Conservation (phyloP, 768 basidiomycete species). For the Pleurotus giganteus region DNA sequence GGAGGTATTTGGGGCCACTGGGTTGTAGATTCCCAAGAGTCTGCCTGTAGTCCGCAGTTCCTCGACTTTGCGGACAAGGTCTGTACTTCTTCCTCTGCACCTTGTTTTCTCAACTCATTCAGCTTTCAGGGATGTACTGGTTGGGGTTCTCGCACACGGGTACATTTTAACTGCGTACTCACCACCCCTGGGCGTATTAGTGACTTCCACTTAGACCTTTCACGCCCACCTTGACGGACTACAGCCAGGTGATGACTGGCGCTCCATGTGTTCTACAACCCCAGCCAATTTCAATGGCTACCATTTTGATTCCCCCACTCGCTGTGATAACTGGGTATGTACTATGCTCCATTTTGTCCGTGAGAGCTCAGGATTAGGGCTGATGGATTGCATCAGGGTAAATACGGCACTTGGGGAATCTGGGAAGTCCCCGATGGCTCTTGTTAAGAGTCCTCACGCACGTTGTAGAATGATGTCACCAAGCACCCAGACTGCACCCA, state of each 20-base stretch:
- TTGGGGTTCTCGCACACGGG: neutral
- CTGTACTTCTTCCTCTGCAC: neutral
- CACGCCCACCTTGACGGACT: conserved; percentile 28
- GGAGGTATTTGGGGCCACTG: neutral
- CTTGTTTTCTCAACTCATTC: neutral
- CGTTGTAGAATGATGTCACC: too few species aligned
- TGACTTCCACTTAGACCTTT: conserved; percentile 18
- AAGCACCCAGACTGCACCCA: too few species aligned
- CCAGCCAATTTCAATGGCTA: conserved; percentile 23
- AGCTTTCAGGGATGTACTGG: neutral
- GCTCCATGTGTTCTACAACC: conserved; percentile 30
- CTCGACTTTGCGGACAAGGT: neutral
- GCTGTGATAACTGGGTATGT: conserved; percentile 21
- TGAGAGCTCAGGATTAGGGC: neutral
- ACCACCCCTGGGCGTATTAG: neutral
- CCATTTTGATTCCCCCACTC: conserved; percentile 21
- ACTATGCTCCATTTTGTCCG: neutral
- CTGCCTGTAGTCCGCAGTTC: neutral
- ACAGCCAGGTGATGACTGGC: conserved; percentile 24
- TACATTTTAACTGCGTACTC: neutral
- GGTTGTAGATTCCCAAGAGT: neutral
- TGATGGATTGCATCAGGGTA: conserved; percentile 11
- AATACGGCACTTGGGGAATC: conserved; percentile 18
- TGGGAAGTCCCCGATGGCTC: conserved; percentile 15
- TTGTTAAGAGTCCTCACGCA: neutral